Evolutionary conservation across 2,329 filamentous ascomycete species (phyloP).

Genomic region (Arthrobotrys megalospora): DNA sequence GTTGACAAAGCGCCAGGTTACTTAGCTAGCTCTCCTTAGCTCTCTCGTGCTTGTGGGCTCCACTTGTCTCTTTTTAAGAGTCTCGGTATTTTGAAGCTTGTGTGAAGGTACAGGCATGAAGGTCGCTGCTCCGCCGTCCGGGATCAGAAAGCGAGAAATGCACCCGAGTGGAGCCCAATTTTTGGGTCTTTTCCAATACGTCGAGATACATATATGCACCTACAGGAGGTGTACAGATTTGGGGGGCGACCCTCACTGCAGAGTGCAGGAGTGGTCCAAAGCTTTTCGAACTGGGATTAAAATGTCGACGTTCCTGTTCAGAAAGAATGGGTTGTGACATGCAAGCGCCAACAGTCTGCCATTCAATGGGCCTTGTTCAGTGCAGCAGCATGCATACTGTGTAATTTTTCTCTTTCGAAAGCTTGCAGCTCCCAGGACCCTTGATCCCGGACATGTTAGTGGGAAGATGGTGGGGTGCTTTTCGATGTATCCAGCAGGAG

Average conservation of each 20-base stretch:
- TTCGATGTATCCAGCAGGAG: constrained; percentile 48
- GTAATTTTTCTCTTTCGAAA: constrained; percentile 15
- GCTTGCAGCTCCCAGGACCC: constrained; percentile 58
- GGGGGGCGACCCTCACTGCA: constrained; percentile 28
- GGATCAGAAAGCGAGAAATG: constrained; percentile 58
- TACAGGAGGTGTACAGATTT: constrained; percentile 30
- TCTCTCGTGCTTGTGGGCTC: constrained; percentile 23
- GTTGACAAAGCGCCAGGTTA: constrained; percentile 53
- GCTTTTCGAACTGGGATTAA: constrained; percentile 45
- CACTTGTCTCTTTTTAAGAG: constrained; percentile 45
- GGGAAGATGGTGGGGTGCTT: constrained; percentile 62
- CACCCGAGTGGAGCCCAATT: constrained; percentile 45
- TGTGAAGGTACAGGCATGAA: constrained; percentile 44
- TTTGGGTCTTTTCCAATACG: constrained; percentile 17
- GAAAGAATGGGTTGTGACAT: constrained; percentile 32
- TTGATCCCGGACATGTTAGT: constrained; percentile 54
- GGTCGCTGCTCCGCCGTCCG: constrained; percentile 34
- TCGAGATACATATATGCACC: constrained; percentile 24
- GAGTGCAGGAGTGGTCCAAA: constrained; percentile 22
- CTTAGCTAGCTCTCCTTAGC: constrained; percentile 17
- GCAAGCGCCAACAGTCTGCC: constrained; percentile 54
- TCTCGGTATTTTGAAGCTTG: constrained; percentile 45
- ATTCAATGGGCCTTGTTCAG: constrained; percentile 47
- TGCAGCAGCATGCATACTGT: constrained; percentile 43
- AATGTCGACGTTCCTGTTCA: constrained; percentile 26